Evolutionary conservation across 164 flowering plant species (phyloP).

Genomic region (Hamamelis virginiana): DNA sequence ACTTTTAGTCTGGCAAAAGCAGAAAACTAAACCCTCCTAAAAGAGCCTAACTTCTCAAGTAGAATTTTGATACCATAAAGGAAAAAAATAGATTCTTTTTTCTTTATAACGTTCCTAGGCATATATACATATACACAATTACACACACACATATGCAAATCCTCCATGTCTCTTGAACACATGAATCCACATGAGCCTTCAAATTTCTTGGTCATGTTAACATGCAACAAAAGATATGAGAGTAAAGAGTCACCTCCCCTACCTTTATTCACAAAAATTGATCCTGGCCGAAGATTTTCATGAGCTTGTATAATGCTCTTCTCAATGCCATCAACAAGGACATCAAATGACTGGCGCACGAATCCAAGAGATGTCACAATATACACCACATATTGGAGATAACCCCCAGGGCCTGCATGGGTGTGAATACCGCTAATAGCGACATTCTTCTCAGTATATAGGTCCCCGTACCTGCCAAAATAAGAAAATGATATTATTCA

Average conservation of each 20-base stretch:
- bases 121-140: no score
- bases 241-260: background rate
- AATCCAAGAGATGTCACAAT: constrained; percentile 95
- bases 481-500: constrained; percentile 4
- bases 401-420: constrained; percentile 99
- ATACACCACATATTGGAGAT: constrained; percentile 91
- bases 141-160: no score
- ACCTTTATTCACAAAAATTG: constrained; percentile 88
- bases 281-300: constrained; percentile 88
- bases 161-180: background rate
- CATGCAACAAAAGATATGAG: background rate
- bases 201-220: background rate
- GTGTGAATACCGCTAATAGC: constrained; percentile 98
- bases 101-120: no score
- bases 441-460: constrained; percentile 86
- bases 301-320: constrained; percentile 88
- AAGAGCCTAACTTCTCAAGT: no score
- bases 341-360: constrained; percentile 97
- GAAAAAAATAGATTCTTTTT: no score
- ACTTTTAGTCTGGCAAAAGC: no score
- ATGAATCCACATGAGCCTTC: background rate
- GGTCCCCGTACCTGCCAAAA: constrained; percentile 70
- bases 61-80: no score
- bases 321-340: constrained; percentile 94
- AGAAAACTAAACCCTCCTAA: no score